A percentile compares a stretch with the other conserved stretches of the same genome.
Conservation (phyloP, 495 filamentous ascomycete species). For the Copromyces sp. region DNA sequence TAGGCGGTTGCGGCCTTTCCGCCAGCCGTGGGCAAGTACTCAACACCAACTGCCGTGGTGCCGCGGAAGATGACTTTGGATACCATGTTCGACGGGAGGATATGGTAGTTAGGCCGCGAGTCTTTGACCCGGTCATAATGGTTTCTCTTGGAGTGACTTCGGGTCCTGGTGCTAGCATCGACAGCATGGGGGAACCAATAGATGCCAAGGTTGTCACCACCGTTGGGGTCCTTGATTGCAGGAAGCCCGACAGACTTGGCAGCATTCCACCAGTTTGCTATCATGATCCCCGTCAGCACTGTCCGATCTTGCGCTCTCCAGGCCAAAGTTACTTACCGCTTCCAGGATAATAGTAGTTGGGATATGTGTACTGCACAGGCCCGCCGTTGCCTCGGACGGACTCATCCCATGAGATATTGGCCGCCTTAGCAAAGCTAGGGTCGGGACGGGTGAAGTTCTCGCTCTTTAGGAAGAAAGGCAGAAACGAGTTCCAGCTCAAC, state of each 20-base stretch:
- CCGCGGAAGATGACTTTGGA: slow-evolving; percentile 34
- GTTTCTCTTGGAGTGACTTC: slow-evolving; percentile 28
- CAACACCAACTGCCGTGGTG: slow-evolving; percentile 22
- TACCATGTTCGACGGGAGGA: slow-evolving; percentile 35
- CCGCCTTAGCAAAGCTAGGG: slow-evolving; percentile 11
- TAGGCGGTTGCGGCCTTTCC: slow-evolving; percentile 13
- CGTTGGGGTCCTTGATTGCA: slow-evolving; percentile 26
- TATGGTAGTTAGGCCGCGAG: slow-evolving; percentile 33
- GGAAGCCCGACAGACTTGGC: slow-evolving; percentile 20
- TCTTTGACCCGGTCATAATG: slow-evolving; percentile 28
- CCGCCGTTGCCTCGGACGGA: slow-evolving; percentile 28
- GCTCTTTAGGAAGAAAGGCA: slow-evolving; percentile 48
- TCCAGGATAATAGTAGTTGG: slow-evolving; percentile 30
- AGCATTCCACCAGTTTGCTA: slow-evolving; percentile 23
- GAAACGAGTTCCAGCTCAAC: slow-evolving; percentile 51
- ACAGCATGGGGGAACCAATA: slow-evolving; percentile 30
- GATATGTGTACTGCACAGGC: slow-evolving; percentile 31
- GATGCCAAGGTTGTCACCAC: slow-evolving; percentile 17
- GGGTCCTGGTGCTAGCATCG: slow-evolving; percentile 27
- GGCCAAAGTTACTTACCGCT: not conserved
- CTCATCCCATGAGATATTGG: slow-evolving; percentile 31
- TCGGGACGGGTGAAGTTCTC: slow-evolving; percentile 21
- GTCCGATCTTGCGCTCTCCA: not conserved
- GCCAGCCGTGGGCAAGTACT: slow-evolving; percentile 15
- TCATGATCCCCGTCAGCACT: not conserved